Base-by-base conservation (phyloP, 2,329 filamentous ascomycete genomes). In the Sordariomycetes sp. region DNA sequence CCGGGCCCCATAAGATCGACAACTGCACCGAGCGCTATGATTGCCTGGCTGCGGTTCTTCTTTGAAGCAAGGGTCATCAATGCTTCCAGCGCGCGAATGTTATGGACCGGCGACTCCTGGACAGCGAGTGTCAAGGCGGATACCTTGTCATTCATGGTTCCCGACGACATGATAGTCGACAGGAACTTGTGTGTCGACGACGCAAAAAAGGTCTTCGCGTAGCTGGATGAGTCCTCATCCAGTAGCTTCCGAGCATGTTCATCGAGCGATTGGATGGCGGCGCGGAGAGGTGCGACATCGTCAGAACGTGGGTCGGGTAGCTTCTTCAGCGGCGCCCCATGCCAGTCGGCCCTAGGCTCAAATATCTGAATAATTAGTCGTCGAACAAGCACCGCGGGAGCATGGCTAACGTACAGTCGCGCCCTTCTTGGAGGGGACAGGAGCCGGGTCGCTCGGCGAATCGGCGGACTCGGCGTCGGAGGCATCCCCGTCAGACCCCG, bases 41-140 rank as follows among this genome's bases (percentile, higher is more conserved):
- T 85, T 8, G 94, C 93, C 69, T 96, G 92, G 24, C 89, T 89
- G 70, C 95, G 88, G 69, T 90, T 97, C 72, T 91, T 90, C 74
- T 99, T 99, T 66, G 85, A 87, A n/a, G 92, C 90, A 51, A 99
- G 75, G 1, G 75, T 81, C 63, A 97, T 78, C 53, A 99, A 76
- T 61, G 84, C 90, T 65, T 97, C 93, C 61, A 97, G 85, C 0
- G 92, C 88, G 68, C 94, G 93, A 62, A 85, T 86, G 61, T 92
- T 97, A 72, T 99, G 94, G 56, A 97, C 76, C 20, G 94, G 94
- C 10, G 95, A 97, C 72, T 99, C 94, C 74, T 99, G 95, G 14
- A 97, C 86, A 59, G 94, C 88, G 64, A 99, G 78, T 4, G 94
- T 99, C 67, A 99, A 77, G 3, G 94, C 95, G 2, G 94, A 99